phyloP scores from a whole-genome alignment of 106 monocot genomes.

The Ottelia alismoides region DNA sequence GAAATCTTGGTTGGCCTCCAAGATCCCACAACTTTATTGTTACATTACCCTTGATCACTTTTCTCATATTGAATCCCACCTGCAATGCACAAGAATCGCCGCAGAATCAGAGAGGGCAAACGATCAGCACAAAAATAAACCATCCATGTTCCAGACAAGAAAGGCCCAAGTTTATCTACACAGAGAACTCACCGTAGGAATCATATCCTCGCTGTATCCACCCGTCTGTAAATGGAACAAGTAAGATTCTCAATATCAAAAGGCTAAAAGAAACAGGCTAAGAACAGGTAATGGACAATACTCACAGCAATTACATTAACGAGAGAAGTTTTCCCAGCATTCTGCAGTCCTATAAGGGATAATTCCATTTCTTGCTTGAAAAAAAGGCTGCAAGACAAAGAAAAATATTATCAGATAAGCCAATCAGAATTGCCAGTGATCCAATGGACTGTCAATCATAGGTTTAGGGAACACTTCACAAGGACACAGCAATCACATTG shows the following conservation, averaged over 20 bases:
- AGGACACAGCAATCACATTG: too few relatives aligned
- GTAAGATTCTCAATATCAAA: background rate
- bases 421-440: too few relatives aligned
- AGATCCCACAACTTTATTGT: slow-evolving; percentile 99
- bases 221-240: slow-evolving; percentile 54
- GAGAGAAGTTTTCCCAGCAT: slow-evolving; percentile 97
- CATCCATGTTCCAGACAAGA: too few relatives aligned
- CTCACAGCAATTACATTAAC: slow-evolving; percentile 95
- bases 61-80: slow-evolving; percentile 99
- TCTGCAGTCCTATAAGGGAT: slow-evolving; percentile 90
- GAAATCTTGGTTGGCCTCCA: slow-evolving; percentile 93
- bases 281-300: slow-evolving; percentile 2
- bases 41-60: slow-evolving; percentile 90
- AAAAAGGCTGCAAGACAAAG: slow-evolving; percentile 53
- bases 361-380: slow-evolving; percentile 99
- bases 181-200: slow-evolving; percentile 77
- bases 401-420: background rate
- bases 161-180: too few relatives aligned
- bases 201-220: slow-evolving; percentile 98
- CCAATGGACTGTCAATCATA: too few relatives aligned
- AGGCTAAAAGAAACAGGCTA: background rate
- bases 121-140: too few relatives aligned
- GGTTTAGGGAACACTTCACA: too few relatives aligned
- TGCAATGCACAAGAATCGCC: slow-evolving; percentile 2
- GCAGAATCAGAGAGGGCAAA: too few relatives aligned